phyloP scores from a whole-genome alignment of 176 grass and related monocot genomes.

The Microstegium vimineum region DNA sequence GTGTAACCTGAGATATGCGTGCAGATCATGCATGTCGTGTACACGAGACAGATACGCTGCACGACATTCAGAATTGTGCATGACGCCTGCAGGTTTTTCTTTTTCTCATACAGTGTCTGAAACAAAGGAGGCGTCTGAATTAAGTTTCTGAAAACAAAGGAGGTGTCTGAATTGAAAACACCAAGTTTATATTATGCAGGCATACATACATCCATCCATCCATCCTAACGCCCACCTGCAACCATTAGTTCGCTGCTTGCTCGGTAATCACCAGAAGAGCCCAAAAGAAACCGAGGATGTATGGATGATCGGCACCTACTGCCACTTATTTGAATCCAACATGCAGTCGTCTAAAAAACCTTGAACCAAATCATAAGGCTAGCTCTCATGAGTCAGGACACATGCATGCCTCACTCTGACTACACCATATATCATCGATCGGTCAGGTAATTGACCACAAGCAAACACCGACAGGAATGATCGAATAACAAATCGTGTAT shows the following conservation, averaged over 20 bases:
- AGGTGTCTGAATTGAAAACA: background rate
- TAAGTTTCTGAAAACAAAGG: too few relatives aligned
- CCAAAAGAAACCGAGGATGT: background rate
- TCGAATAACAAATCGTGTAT: background rate
- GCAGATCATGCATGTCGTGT: constrained; percentile 16
- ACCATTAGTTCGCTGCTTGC: background rate
- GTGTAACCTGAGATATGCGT: background rate
- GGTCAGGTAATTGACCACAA: background rate
- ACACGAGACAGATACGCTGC: background rate
- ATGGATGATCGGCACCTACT: background rate
- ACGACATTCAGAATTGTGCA: too few relatives aligned
- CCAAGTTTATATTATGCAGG: background rate
- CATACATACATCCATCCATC: background rate
- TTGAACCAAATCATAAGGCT: background rate
- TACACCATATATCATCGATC: background rate
- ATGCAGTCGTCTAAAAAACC: background rate
- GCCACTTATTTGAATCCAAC: background rate
- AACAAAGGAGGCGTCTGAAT: too few relatives aligned
- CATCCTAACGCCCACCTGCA: too few relatives aligned
- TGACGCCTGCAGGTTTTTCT: too few relatives aligned
- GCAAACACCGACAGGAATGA: background rate
- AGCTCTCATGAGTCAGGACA: background rate
- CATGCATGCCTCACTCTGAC: background rate
- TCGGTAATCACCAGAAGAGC: background rate
- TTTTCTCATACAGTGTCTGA: too few relatives aligned